Evolutionary conservation across 768 basidiomycete species (phyloP).

Genomic region (Mycena capillaripes): DNA sequence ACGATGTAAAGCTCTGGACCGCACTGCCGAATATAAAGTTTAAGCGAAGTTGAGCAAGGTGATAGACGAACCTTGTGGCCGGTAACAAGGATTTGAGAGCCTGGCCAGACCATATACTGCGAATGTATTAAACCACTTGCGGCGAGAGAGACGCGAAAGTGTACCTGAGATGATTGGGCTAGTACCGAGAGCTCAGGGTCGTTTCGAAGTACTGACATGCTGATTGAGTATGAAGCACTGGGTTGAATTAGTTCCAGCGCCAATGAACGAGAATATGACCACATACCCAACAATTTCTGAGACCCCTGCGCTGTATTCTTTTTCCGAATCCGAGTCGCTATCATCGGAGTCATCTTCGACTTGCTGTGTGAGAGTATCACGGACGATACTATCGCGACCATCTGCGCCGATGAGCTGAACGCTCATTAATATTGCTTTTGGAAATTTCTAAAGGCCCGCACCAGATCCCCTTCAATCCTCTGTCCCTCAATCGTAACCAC

Average conservation of each 20-base stretch:
- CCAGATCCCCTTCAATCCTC: not conserved
- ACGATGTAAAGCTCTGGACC: conserved; percentile 11
- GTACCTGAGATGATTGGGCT: not conserved
- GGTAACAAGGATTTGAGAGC: not conserved
- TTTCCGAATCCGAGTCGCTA: not conserved
- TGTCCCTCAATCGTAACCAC: not conserved
- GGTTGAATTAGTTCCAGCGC: not conserved
- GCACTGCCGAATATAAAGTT: not conserved
- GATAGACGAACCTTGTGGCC: not conserved
- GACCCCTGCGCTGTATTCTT: not conserved
- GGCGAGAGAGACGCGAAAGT: not conserved
- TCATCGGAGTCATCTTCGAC: not conserved
- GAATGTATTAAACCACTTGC: not conserved
- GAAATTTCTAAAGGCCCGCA: not conserved
- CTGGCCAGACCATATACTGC: conserved; percentile 9
- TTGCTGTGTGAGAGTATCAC: not conserved
- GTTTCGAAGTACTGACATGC: not conserved
- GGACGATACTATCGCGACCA: not conserved
- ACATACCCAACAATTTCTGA: conserved; percentile 10
- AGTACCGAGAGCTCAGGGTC: not conserved
- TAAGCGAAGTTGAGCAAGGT: not conserved
- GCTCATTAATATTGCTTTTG: not conserved
- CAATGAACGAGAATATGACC: not conserved
- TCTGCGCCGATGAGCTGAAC: conserved; percentile 12
- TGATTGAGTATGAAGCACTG: not conserved